Evolutionary conservation across 2,329 filamentous ascomycete species (phyloP).

Genomic region (Teratosphaeria nubilosa): DNA sequence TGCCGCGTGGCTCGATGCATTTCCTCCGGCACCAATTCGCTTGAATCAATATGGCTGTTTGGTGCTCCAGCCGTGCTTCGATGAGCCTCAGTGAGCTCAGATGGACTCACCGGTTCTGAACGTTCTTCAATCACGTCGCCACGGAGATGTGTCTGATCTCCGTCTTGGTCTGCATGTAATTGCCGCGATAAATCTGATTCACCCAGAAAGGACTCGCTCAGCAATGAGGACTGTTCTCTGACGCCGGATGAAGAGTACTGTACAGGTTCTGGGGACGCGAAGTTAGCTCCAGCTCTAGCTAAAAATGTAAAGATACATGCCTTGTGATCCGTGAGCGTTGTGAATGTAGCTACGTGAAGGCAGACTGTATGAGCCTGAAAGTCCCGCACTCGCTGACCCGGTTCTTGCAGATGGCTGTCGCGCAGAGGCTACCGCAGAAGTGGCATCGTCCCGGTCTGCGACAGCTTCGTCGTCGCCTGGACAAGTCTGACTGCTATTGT

Average conservation of each 20-base stretch:
- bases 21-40: neutral
- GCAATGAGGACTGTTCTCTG: slow-evolving; percentile 28
- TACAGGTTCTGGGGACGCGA: slow-evolving; percentile 32
- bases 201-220: slow-evolving; percentile 28
- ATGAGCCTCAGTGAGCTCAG: slow-evolving; percentile 6
- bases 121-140: slow-evolving; percentile 24
- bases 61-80: neutral
- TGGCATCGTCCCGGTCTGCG: neutral
- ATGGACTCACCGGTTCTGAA: slow-evolving; percentile 21
- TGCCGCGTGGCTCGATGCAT: neutral
- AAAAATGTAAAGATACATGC: slow-evolving; percentile 3
- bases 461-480: neutral
- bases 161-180: slow-evolving; percentile 8
- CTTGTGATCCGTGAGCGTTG: slow-evolving; percentile 16
- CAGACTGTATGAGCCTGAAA: slow-evolving; percentile 22
- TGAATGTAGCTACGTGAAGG: slow-evolving; percentile 28
- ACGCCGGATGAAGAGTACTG: slow-evolving; percentile 31
- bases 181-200: slow-evolving; percentile 22
- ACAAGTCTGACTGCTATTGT: neutral
- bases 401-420: neutral
- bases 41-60: neutral
- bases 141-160: slow-evolving; percentile 2
- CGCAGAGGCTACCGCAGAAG: neutral
- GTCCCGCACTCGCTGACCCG: slow-evolving; percentile 6
- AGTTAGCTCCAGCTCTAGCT: neutral